Evolutionary conservation across 2,329 filamentous ascomycete species (phyloP), one percentile per base, ranked within the genome.

Genomic region (Hymenoscyphus fructigenus): DNA sequence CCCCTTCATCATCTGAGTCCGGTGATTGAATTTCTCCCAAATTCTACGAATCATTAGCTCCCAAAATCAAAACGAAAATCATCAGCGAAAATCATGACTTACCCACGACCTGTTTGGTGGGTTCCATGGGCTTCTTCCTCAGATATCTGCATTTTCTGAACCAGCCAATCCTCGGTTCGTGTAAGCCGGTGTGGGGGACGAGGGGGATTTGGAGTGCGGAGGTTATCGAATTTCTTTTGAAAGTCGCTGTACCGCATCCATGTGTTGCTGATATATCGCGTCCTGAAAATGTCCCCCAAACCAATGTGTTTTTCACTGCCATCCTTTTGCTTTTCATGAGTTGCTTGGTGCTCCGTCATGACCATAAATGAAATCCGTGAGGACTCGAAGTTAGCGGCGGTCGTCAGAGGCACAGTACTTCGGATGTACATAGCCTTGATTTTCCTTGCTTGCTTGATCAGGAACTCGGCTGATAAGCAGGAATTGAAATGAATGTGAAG

Each of bases 401-500:
- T 17, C 3, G 78, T 73, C 36, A 91, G 78, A 3, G 83, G 82
- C 36, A 79, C 71, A 41, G 82, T 83, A 76, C 88, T 91, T 64
- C 84, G 86, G 70, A 92, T 88, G 72, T 86, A 91, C 88, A 93
- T 91, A 68, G 83, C 84, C 0, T 82, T 72, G 80, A 88, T 85
- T 5, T 75, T 55, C 12, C 78, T 74, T 67, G 79, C 79, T 80
- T 84, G 68, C 79, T 85, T 69, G 80, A 92, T 79, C 23, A 92
- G 79, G 5, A 87, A 81, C 1, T 79, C 75, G 10, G 89, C 88
- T 15, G 81, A 79, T 4, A 92, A 79, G 66, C 89, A 91, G n/a
- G 90, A 84, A 74, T 92, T 93, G 80, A 91, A 92, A 75, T 93
- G 90, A 28, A 92, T 84, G 75, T 93, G 90, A 28, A 92, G 79